A percentile compares a stretch with the other conserved stretches of the same genome.
Conservation (phyloP, 352 stramenopile species). For the Aphanomyces euteiches region DNA sequence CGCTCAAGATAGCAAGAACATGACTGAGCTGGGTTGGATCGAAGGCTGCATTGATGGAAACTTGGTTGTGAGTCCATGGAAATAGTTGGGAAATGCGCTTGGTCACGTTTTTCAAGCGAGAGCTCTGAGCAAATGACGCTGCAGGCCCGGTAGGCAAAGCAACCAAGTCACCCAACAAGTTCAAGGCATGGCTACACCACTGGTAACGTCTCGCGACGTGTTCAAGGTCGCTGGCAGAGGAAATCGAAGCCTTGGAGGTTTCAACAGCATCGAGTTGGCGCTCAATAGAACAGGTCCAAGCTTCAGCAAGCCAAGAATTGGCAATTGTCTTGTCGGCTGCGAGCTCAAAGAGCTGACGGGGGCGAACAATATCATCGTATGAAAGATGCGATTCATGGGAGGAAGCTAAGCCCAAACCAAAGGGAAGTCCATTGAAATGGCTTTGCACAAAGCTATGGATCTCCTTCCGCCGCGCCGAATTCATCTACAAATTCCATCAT, state of each 20-base stretch:
- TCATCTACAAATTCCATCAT: too few species aligned
- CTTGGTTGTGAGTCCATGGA: neutral
- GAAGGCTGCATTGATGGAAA: neutral
- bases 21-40: neutral
- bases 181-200: neutral
- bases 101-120: neutral
- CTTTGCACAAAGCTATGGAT: too few species aligned
- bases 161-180: neutral
- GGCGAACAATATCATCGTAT: conserved; percentile 17
- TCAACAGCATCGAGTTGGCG: conserved; percentile 17
- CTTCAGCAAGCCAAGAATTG: conserved; percentile 22
- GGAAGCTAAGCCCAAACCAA: conserved; percentile 13
- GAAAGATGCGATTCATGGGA: neutral
- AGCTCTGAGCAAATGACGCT: neutral
- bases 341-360: neutral
- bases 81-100: conserved; percentile 20
- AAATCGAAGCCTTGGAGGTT: neutral
- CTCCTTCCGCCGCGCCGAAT: too few species aligned
- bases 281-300: conserved; percentile 22
- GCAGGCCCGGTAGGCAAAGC: conserved; percentile 9
- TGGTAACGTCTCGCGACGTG: neutral
- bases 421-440: conserved; percentile 14
- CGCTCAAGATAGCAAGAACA: neutral
- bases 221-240: neutral
- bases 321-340: neutral